Evolutionary conservation across 2,329 filamentous ascomycete species (phyloP), one percentile per base, ranked within the genome.

Genomic region (Talaromyces sp.): DNA sequence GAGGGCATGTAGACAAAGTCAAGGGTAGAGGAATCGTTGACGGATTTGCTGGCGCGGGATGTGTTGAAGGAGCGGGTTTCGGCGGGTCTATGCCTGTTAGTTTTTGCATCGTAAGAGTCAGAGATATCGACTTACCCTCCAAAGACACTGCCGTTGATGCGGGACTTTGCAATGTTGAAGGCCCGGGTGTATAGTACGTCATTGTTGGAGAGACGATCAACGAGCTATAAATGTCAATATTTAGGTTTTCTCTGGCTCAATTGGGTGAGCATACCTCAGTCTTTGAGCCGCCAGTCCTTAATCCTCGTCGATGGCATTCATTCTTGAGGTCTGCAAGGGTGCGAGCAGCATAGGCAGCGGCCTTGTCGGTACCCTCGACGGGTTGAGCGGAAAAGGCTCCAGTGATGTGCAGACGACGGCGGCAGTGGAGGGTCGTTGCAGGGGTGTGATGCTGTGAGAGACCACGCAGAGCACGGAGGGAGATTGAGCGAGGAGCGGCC

Each of bases 1-100:
- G 80, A 79, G 41, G 87, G 87, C 69, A 89, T 79, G 78, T 84
- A 88, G 70, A 83, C 83, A 71, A 89, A 88, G 78, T 89, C 87
- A 66, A 89, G 85, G 49, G 86, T 86, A 47, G 85, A 87, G 66
- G 76, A 78, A 76, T 89, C 86, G 62, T 84, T 81, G 68, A 84
- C 80, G 33, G 84, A 77, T 73, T 87, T 87, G 62, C 82, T 77
- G 66, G 81, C 75, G 67, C 84, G 84, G 68, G 83, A 86, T 67
- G 86, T 87, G 78, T 89, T 89, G 82, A 89, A 88, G 72, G 84
- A 81, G 64, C 86, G 83, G 67, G 75, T 77, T 69, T 65, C 65
- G 22, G 50, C 66, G 13, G 47, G 65, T 58, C 43, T 60, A 37
- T 10, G 7, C 24, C 16, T 8, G 22, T 64, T 64, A 59, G 43